These are phyloP conservation scores for Colletotrichum tofieldiae DNA, from an alignment of 2,329 filamentous ascomycete species.

Conservation along the genomic window DNA sequence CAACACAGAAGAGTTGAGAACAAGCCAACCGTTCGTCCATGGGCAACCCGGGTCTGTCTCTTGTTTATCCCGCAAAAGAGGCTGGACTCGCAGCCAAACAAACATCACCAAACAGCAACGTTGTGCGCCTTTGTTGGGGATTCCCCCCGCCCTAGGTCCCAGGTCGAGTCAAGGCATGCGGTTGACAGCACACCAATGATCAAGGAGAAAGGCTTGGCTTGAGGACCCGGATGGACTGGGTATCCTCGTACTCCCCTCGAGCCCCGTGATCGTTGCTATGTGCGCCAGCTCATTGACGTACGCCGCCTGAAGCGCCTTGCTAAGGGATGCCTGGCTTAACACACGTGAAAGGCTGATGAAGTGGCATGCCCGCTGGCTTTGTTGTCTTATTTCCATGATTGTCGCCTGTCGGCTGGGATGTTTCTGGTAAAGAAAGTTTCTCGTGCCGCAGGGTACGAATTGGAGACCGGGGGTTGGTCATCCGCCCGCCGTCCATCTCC, in stretches of 20 bases:
- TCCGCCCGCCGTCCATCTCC: conserved; percentile 4
- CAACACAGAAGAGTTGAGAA: not conserved
- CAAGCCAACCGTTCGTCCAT: conserved; percentile 3
- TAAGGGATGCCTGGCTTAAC: conserved; percentile 3
- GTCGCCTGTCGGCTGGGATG: conserved; percentile 5
- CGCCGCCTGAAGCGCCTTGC: conserved; percentile 84
- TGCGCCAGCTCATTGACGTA: conserved; percentile 77
- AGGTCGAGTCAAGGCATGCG: conserved; percentile 31
- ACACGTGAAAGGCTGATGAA: conserved; percentile 25
- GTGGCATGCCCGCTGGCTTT: not conserved
- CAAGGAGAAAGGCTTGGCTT: conserved; percentile 26
- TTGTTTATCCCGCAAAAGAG: conserved; percentile 9
- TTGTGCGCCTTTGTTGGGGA: conserved; percentile 23
- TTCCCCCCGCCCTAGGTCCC: conserved; percentile 1
- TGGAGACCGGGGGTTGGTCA: conserved; percentile 30
- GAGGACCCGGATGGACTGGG: conserved; percentile 37
- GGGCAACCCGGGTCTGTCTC: not conserved
- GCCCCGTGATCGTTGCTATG: conserved; percentile 26
- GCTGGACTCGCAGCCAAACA: not conserved
- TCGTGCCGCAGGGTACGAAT: conserved; percentile 29
- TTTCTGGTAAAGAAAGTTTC: conserved; percentile 19
- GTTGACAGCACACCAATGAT: conserved; percentile 26
- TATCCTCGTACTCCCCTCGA: conserved; percentile 31
- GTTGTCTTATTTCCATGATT: conserved; percentile 19
- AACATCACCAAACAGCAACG: not conserved